phyloP scores from a whole-genome alignment of 2,329 filamentous ascomycete species.

The Dothistroma pini region DNA sequence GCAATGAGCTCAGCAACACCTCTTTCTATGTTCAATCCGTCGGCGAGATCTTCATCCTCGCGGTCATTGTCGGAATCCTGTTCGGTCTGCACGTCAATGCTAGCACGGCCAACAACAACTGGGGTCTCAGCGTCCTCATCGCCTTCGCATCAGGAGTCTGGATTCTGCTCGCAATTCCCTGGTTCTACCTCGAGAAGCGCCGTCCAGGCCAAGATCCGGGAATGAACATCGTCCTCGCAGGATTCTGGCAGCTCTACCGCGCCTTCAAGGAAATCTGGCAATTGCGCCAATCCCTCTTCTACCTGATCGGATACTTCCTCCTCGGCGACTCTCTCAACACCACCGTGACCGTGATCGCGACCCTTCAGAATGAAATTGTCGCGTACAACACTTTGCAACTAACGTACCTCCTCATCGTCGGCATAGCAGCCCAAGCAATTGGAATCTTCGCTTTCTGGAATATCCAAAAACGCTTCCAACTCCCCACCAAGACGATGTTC shows the following conservation, averaged over 20 bases:
- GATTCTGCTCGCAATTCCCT: conserved; percentile 61
- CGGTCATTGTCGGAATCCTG: conserved; percentile 62
- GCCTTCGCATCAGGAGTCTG: conserved; percentile 63
- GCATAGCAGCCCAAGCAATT: conserved; percentile 59
- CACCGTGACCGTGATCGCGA: conserved; percentile 64
- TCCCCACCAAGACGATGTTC: conserved; percentile 67
- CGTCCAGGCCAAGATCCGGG: conserved; percentile 56
- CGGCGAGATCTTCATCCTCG: conserved; percentile 60
- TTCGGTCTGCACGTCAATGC: conserved; percentile 59
- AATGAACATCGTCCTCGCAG: conserved; percentile 54
- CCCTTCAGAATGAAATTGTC: conserved; percentile 62
- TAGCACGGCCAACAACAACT: conserved; percentile 60
- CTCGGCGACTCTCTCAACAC: conserved; percentile 69
- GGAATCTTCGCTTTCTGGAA: conserved; percentile 59
- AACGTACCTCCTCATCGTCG: conserved; percentile 64
- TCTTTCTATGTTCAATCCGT: conserved; percentile 63
- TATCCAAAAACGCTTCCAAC: conserved; percentile 56
- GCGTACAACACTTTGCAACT: conserved; percentile 62
- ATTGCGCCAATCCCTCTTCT: conserved; percentile 62
- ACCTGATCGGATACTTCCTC: conserved; percentile 64
- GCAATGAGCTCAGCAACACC: conserved; percentile 61
- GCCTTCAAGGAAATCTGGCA: conserved; percentile 60
- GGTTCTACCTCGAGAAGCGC: conserved; percentile 63
- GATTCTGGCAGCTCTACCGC: conserved; percentile 59
- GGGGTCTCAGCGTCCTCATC: conserved; percentile 62